Evolutionary conservation across 2,329 filamentous ascomycete species (phyloP), one percentile per base, ranked within the genome.

Genomic region (Graphilbum sp.): DNA sequence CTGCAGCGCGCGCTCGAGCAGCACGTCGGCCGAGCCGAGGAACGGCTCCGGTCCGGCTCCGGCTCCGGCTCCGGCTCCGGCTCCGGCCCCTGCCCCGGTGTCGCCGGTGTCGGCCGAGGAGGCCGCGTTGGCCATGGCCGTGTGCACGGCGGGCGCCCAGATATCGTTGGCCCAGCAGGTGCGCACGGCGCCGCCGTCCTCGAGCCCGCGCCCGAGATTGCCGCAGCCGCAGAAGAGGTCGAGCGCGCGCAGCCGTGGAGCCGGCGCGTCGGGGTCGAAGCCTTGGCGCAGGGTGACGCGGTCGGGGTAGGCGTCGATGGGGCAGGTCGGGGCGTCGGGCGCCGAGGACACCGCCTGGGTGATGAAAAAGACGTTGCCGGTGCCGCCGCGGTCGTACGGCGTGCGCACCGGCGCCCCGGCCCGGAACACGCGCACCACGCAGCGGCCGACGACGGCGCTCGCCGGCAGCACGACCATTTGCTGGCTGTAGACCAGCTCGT

Each of bases 161-260:
- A 72, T 71, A 48, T 92, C 84, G 20, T 87, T 76, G 0, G 72
- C 73, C 61, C 72, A 79, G 3, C 63, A 60, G 52, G 80, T 79
- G 20, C 73, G 52, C 0, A 86, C 64, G 0, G 64, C 73, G 1
- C 75, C 73, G 1, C 72, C 72, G 38, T 86, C 80, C 52, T 86
- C 81, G 0, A 92, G 60, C 0, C 82, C 83, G 23, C 79, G 66
- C 5, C 82, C 83, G 37, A 90, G 74, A 37, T 78, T 85, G 0
- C 84, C 83, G 16, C 79, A 77, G 1, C 84, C 84, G 46, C 78
- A 84, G 49, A 84, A 92, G 0, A 90, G 58, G 44, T 85, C 80
- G 4, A 88, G 56, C 0, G 76, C 79, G 5, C 59, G 60, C 9
- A 82, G 59, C 41, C 62, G 63, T 16, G 50, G 43, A 42, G 40